Evolutionary conservation across 768 basidiomycete species (phyloP), one percentile per base, ranked within the genome.

Genomic region (Rhodosporidiobolus sp.): DNA sequence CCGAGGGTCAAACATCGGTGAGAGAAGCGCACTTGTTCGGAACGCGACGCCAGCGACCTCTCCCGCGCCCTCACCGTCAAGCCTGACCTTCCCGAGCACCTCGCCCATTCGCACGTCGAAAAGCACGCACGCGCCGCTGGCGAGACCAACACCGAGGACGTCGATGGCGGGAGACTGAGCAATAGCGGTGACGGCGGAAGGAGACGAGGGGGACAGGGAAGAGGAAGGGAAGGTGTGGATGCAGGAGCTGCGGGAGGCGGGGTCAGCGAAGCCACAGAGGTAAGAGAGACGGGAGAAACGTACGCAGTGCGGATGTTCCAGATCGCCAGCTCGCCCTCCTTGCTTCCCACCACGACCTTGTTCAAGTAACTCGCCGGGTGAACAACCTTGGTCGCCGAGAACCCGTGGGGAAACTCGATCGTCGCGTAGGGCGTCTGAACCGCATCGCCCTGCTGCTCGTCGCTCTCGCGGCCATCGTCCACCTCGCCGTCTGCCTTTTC

Each of bases 281-380:
- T 34, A 30, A 49, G 67, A 52, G 66, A 49, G 14, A 45, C 12
- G 28, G 30, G 69, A 3, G 22, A 24, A 9, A 81, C 88, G 75
- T 68, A 92, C 92, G 86, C 86, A 19, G 93, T 89, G 14, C 88
- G 85, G 73, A 92, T 87, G 81, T 98, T 99, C 93, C 93, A 98
- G n/a, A 99, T 82, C 71, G 96, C 91, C 77, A 98, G 82, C 54
- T 82, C 83, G 7, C 96, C 96, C 80, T 94, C 85, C 67, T 83
- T 85, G 77, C 92, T 91, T 6, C 89, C 87, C 19, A 98, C 86
- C 1, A 98, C 84, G 1, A 98, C 85, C 83, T 99, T 99, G 84
- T 99, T 98, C 62, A 99, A 81, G 81, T 98, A 98, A 20, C 96
- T 98, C 1, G 93, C 89, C 4, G 96, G 96, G 80, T 99, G 96